A percentile compares a stretch with the other conserved stretches of the same genome.
These are phyloP conservation scores for Sesbania bispinosa DNA, from an alignment of 306 rosid species.

Conservation along the genomic window DNA sequence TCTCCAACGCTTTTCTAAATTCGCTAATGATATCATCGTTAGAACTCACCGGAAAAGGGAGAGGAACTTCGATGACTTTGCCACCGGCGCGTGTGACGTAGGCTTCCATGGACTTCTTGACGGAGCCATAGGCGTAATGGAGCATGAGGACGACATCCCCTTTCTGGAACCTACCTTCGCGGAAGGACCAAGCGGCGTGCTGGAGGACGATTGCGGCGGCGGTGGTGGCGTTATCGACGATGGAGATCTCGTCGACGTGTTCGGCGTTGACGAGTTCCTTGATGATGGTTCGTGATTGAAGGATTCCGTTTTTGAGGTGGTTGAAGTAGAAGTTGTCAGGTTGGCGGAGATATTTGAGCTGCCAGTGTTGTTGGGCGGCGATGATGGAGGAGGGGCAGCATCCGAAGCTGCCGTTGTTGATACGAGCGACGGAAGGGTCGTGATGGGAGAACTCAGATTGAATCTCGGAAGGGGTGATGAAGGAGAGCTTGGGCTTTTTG, in stretches of 20 bases:
- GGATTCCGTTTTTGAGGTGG: conserved; percentile 52
- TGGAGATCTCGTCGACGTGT: conserved; percentile 70
- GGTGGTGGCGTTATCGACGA: conserved; percentile 98
- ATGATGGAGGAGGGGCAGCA: conserved; percentile 70
- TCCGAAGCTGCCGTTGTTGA: conserved; percentile 95
- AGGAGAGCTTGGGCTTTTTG: conserved; percentile 59
- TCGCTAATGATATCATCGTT: conserved; percentile 67
- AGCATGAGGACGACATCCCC: conserved; percentile 89
- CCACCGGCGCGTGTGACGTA: conserved; percentile 89
- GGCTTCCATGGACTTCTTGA: conserved; percentile 91
- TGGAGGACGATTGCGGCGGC: conserved; percentile 97
- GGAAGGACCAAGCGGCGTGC: conserved; percentile 71
- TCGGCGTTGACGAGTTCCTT: conserved; percentile 66
- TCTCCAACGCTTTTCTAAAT: conserved; percentile 68
- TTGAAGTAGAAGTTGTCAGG: conserved; percentile 86
- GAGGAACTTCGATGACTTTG: conserved; percentile 67
- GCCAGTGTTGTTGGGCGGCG: conserved; percentile 59
- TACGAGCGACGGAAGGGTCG: conserved; percentile 65
- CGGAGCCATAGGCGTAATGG: conserved; percentile 84
- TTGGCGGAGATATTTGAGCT: conserved; percentile 60
- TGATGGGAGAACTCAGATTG: conserved; percentile 73
- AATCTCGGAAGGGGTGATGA: conserved; percentile 56
- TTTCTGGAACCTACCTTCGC: conserved; percentile 55
- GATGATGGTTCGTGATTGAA: conserved; percentile 57
- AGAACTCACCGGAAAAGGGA: conserved; percentile 82